These are phyloP conservation scores for Eucalyptus urophylla DNA, from an alignment of 345 rosid species.

Conservation along the genomic window DNA sequence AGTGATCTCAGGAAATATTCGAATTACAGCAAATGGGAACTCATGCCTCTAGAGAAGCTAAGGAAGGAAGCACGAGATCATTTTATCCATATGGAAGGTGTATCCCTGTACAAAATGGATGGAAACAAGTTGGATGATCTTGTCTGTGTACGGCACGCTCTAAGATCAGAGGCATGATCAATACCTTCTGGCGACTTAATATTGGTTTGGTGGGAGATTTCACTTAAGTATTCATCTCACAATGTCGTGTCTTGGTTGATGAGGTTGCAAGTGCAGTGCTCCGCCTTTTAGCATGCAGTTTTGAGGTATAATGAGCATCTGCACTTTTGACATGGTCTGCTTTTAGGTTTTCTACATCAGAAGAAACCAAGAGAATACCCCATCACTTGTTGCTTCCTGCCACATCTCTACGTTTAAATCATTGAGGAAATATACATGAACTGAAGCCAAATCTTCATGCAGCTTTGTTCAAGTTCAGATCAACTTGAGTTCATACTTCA, in stretches of 20 bases:
- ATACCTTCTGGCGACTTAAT: not conserved
- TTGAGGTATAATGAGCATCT: not conserved
- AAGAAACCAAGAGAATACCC: not conserved
- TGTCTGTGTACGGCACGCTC: slow-evolving; percentile 65
- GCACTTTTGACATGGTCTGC: not conserved
- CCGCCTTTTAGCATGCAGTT: not conserved
- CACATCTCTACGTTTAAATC: not conserved
- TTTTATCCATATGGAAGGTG: slow-evolving; percentile 60
- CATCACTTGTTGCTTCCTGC: not conserved
- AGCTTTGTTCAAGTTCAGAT: not conserved
- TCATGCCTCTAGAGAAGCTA: slow-evolving; percentile 59
- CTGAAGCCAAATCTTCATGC: not conserved
- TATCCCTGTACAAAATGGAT: slow-evolving; percentile 90
- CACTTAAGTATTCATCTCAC: not conserved
- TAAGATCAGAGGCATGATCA: slow-evolving; percentile 8
- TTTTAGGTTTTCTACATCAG: not conserved
- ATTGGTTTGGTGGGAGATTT: not conserved
- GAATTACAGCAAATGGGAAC: slow-evolving; percentile 87
- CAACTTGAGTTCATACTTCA: not conserved
- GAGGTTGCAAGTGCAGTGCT: not conserved
- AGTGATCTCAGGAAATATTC: slow-evolving; percentile 59
- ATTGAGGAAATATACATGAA: not conserved
- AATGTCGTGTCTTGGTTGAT: not conserved
- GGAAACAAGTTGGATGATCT: slow-evolving; percentile 94
- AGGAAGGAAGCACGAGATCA: slow-evolving; percentile 88